Evolutionary conservation across 805 yeast species (phyloP), one percentile per base, ranked within the genome.

Genomic region (Tetrapisispora fleetii): DNA sequence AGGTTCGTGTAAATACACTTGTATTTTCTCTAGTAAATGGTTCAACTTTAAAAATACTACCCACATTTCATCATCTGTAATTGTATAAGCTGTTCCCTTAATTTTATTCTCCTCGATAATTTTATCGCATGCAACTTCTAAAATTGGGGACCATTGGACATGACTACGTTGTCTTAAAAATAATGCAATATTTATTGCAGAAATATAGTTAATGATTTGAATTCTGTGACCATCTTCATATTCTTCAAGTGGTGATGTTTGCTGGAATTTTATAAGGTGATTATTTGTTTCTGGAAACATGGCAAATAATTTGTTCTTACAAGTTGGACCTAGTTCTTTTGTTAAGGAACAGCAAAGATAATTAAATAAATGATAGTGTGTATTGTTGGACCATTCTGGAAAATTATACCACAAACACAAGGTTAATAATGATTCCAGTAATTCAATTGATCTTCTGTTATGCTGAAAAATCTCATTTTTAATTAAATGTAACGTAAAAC

Each of bases 341-440:
- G 85, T 74, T 64, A 89, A 70, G 4, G 83, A 72, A 14, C 82
- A 78, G 46, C 89, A 79, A 21, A 86, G 68, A 14, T 78, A 70
- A 48, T 79, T 78, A 53, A 86, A 73, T 46, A 87, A 69, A 60
- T 85, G 93, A 54, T 82, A 81, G 43, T 95, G 77, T 49, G 95
- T 78, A 56, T 84, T 85, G 53, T 81, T 85, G 54, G 85, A 85
- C 55, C 85, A 70, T 63, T 87, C 96, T 0, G 95, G 85, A 4
- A 86, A 77, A 54, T 84, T 85, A 60, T 87, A 88, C 95, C 95
- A 89, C 28, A 82, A 64, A 24, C 84, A 75, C 46, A 84, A 68
- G 6, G 85, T 58, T 18, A 84, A 59, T 45, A 85, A 67, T 18
- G 81, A 68, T 60, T 82, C 81, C 37, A 88, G 67, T 36, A 86